A percentile compares a stretch with the other conserved stretches of the same genome.
Conservation (phyloP, 2,329 filamentous ascomycete species). For the Nothophaeocryptopus gaeumannii region DNA sequence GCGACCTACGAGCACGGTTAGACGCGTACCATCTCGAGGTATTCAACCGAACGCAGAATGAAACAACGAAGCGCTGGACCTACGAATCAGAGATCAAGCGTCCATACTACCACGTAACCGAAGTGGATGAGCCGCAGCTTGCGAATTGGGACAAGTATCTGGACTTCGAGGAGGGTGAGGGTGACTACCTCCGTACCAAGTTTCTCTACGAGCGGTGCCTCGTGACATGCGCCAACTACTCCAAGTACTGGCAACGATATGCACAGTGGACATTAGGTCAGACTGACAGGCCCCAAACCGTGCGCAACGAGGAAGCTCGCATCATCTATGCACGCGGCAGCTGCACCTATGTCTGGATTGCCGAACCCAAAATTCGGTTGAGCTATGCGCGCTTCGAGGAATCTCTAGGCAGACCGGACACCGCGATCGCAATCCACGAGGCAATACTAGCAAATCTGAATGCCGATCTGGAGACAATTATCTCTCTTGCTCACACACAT, state of each 20-base stretch:
- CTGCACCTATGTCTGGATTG: constrained; percentile 81
- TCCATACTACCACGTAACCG: constrained; percentile 93
- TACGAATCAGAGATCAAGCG: constrained; percentile 94
- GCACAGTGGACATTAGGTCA: constrained; percentile 88
- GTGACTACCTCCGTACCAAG: constrained; percentile 68
- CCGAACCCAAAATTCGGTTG: constrained; percentile 75
- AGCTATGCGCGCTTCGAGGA: constrained; percentile 97
- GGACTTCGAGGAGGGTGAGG: constrained; percentile 88
- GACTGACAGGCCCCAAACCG: constrained; percentile 77
- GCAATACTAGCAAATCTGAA: constrained; percentile 74
- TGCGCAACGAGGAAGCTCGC: constrained; percentile 75
- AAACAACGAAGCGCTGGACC: constrained; percentile 90
- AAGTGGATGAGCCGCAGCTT: constrained; percentile 81
- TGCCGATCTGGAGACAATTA: constrained; percentile 79
- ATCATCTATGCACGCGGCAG: constrained; percentile 88
- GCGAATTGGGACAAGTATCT: constrained; percentile 94
- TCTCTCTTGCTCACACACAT: constrained; percentile 82
- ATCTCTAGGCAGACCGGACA: constrained; percentile 69
- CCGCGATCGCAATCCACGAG: constrained; percentile 80
- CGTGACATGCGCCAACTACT: constrained; percentile 89
- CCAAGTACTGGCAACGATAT: constrained; percentile 98
- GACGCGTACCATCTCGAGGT: constrained; percentile 77
- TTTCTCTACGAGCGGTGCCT: constrained; percentile 93
- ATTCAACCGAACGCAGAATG: constrained; percentile 77
- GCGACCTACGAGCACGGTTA: constrained; percentile 75